Percentiles rank a stretch among this genome's conserved stretches.
These are phyloP conservation scores for Plasmodium coatneyi DNA, from an alignment of 169 alveolate genomes.

Conservation along the genomic window DNA sequence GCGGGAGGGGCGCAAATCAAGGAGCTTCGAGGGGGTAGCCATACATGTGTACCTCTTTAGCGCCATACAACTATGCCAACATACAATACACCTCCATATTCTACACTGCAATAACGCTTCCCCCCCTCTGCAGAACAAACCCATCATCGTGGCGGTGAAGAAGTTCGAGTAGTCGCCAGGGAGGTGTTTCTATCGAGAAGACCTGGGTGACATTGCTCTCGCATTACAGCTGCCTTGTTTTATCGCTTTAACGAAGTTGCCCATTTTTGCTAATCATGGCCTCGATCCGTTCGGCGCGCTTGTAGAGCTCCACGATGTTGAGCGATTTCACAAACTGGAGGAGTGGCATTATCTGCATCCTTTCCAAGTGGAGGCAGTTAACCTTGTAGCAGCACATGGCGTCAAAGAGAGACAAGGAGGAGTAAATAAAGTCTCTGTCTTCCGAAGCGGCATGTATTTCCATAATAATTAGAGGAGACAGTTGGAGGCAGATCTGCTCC, in stretches of 20 bases:
- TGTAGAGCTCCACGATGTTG: constrained; percentile 23
- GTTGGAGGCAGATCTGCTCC: constrained; percentile 25
- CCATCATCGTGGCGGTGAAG: constrained; percentile 16
- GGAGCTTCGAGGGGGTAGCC: not conserved
- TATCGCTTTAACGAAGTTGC: not conserved
- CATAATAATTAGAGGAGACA: constrained; percentile 30
- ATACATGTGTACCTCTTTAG: not conserved
- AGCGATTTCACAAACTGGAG: constrained; percentile 19
- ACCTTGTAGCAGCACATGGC: constrained; percentile 16
- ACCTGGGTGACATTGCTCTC: not conserved
- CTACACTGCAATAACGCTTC: not conserved
- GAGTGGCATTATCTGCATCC: constrained; percentile 8
- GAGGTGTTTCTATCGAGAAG: not conserved
- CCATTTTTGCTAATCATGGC: not conserved
- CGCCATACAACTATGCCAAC: not conserved
- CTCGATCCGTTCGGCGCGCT: constrained; percentile 12
- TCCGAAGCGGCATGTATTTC: constrained; percentile 24
- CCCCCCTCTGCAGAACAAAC: not conserved
- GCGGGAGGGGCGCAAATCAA: not conserved
- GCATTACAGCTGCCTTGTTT: not conserved
- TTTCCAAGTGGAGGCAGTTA: constrained; percentile 3
- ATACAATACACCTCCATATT: not conserved
- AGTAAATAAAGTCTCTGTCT: constrained; percentile 40
- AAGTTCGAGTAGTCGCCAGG: constrained; percentile 18
- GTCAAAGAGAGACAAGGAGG: constrained; percentile 29